phyloP scores from a whole-genome alignment of 805 yeast species.

The Metschnikowia lachancei region DNA sequence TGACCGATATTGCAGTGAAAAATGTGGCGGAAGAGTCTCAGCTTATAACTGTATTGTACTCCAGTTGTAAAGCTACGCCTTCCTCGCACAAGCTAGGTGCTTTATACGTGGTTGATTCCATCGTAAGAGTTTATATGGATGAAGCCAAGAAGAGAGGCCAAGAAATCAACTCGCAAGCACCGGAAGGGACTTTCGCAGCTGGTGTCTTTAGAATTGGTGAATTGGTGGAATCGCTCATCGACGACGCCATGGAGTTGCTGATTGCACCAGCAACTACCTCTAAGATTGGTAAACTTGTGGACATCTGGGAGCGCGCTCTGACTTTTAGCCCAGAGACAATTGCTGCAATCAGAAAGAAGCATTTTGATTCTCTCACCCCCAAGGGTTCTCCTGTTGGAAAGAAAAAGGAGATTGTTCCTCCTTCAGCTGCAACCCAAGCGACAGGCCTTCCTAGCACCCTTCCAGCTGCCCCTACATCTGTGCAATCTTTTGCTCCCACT shows the following conservation, averaged over 20 bases:
- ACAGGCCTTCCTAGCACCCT: conserved; percentile 15
- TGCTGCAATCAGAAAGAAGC: conserved; percentile 53
- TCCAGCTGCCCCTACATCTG: conserved; percentile 11
- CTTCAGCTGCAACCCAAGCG: neutral
- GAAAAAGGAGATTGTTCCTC: conserved; percentile 4
- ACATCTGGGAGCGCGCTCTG: conserved; percentile 86
- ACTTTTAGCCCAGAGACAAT: conserved; percentile 66
- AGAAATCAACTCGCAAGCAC: conserved; percentile 46
- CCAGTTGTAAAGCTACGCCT: conserved; percentile 70
- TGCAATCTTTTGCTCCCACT: neutral
- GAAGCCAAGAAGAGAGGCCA: conserved; percentile 60
- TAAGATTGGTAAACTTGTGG: conserved; percentile 79
- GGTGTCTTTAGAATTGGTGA: conserved; percentile 66
- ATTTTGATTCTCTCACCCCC: conserved; percentile 67
- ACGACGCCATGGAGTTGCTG: conserved; percentile 57
- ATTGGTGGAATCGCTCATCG: conserved; percentile 60
- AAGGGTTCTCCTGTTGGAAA: conserved; percentile 55
- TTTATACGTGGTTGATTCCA: conserved; percentile 87
- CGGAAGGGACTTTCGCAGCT: conserved; percentile 70
- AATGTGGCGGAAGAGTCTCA: conserved; percentile 59
- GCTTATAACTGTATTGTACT: conserved; percentile 55
- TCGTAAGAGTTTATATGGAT: conserved; percentile 81
- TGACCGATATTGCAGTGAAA: conserved; percentile 73
- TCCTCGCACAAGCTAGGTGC: conserved; percentile 85
- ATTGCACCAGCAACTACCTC: conserved; percentile 54